Percentiles rank a stretch among this genome's conserved stretches.
These are phyloP conservation scores for Decorospora gaudefroyi DNA, from an alignment of 2,329 filamentous ascomycete species.

Conservation along the genomic window DNA sequence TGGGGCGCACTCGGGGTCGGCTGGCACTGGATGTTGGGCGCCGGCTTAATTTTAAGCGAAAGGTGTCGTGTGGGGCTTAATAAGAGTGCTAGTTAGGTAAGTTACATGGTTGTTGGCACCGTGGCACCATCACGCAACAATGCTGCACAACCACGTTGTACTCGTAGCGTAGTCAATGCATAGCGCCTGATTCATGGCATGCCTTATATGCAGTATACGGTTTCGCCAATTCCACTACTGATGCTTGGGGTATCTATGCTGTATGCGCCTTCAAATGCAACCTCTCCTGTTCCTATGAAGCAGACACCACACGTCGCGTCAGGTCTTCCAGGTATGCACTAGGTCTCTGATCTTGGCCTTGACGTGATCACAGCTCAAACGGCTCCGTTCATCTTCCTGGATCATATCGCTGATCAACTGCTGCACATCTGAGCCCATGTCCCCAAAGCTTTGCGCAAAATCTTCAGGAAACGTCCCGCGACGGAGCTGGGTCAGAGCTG, in stretches of 20 bases:
- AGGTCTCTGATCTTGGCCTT: constrained; percentile 28
- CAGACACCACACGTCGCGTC: background rate
- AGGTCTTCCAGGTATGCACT: constrained; percentile 22
- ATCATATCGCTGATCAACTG: constrained; percentile 42
- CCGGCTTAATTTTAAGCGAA: no score
- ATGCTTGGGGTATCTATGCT: background rate
- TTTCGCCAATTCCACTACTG: background rate
- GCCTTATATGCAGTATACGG: no score
- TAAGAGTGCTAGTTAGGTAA: no score
- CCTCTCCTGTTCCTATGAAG: no score
- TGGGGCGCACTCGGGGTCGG: no score
- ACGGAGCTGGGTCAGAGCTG: constrained; percentile 44
- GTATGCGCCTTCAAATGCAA: background rate
- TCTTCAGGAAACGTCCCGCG: constrained; percentile 36
- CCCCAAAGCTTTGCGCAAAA: constrained; percentile 32
- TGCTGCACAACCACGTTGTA: no score
- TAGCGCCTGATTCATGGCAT: no score
- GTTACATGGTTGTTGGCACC: no score
- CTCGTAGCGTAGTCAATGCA: no score
- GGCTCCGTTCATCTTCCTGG: constrained; percentile 32
- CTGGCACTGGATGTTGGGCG: no score
- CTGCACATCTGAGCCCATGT: constrained; percentile 27
- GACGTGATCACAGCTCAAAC: constrained; percentile 41
- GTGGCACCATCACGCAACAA: no score
- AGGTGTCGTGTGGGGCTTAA: no score